A percentile compares a stretch with the other conserved stretches of the same genome.
phyloP scores from a whole-genome alignment of 176 grass and related monocot genomes.

The Bolboschoenus planiculmis region DNA sequence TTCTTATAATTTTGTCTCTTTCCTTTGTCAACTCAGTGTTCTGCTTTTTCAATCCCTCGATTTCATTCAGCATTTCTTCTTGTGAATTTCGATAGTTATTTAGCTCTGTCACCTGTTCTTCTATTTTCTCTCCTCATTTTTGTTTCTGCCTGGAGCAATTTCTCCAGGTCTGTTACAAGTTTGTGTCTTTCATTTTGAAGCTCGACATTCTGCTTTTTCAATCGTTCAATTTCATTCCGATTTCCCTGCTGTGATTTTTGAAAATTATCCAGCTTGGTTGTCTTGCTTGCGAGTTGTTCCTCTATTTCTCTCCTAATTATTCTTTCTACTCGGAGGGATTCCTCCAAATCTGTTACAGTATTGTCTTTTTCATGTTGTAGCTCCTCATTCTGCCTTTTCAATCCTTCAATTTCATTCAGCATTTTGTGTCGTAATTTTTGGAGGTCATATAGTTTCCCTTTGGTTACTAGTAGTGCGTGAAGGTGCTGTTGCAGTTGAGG shows the following conservation, averaged over 20 bases:
- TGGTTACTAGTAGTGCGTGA: neutral
- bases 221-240: conserved; percentile 31
- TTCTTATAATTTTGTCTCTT: conserved; percentile 10
- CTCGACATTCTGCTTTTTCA: conserved; percentile 24
- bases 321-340: conserved; percentile 22
- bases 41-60: conserved; percentile 36
- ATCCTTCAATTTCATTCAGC: conserved; percentile 34
- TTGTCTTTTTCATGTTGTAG: no score
- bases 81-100: conserved; percentile 27
- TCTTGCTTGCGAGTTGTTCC: conserved; percentile 32
- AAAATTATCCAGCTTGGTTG: conserved; percentile 21
- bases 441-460: neutral
- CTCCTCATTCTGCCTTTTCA: neutral
- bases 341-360: no score
- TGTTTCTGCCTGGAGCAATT: conserved; percentile 19
- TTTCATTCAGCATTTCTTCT: conserved; percentile 8
- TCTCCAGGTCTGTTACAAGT: conserved; percentile 17
- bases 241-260: conserved; percentile 25
- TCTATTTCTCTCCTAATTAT: conserved; percentile 41
- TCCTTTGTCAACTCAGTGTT: conserved; percentile 26
- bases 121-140: conserved; percentile 38
- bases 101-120: conserved; percentile 34
- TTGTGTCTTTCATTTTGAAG: conserved; percentile 25
- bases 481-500: no score
- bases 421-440: no score